Evolutionary conservation across 805 yeast genomes (phyloP), one percentile per base, ranked within the genome.

Genomic region (Yarrowia osloensis): DNA sequence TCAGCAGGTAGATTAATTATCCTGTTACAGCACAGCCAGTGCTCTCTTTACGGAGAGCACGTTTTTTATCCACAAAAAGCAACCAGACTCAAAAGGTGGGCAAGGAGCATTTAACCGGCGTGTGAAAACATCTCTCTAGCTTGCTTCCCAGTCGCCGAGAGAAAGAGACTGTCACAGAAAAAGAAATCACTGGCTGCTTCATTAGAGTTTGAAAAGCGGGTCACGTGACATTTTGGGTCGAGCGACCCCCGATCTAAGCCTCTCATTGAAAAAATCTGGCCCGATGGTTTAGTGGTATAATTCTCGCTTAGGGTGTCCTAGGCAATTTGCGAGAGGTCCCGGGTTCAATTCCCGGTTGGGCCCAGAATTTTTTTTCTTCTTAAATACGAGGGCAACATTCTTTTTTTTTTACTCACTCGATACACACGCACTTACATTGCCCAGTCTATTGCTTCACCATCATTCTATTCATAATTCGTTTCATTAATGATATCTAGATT

Each of bases 341-440:
- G 62, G 62, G 62, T 55, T 55, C 62, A 55, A 55, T 55, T 55
- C 62, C 62, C 62, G 62, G 62, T 55, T 55, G 62, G 62, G 62
- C 62, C 62, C 62, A 55, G 29, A 13, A 11, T 37, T 59, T 35
- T 59, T 59, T 42, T n/a, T 13, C 22, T 3, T 28, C 31, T 35
- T 35, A n/a, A n/a, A n/a, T n/a, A 4, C 5, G 39, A 17, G 24
- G 2, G n/a, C 0, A 12, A n/a, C 3, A 11, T 28, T 28, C 15
- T 24, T 26, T 46, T 33, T 9, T 33, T 33, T 33, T 11, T 33
- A 15, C 31, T 6, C 8, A 28, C 8, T 28, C 31, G n/a, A 28
- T 28, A 28, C 8, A 6, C 31, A 28, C 8, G 8, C 31, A 8
- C 4, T 4, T 28, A 28, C 31, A 28, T 28, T 28, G 31, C 8